Evolutionary conservation across 1,284 basidiomycete species (phyloP), one percentile per base, ranked within the genome.

Genomic region (Heterobasidion annosum): DNA sequence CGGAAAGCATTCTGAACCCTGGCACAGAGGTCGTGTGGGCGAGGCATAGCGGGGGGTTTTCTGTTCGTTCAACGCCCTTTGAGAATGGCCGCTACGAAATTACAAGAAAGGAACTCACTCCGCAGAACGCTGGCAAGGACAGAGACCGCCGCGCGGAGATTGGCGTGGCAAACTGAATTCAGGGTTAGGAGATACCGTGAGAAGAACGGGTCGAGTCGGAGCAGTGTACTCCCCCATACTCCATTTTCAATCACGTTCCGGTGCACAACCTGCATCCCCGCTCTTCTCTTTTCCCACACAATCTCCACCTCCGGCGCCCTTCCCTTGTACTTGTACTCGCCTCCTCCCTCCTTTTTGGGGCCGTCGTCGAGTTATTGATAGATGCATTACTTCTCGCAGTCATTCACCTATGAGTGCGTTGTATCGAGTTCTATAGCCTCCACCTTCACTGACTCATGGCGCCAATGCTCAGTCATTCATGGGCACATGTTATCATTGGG

Each of bases 1-100:
- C 88, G 83, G 64, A 93, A 93, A 10, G 91, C 90, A 63, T 95
- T 95, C 73, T 93, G 90, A 34, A 95, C 67, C 60, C 83, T 87
- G 15, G 91, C 82, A 64, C 91, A 93, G 62, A 95, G 81, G 69
- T 92, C 83, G 68, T 89, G 82, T 1, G 91, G 86, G 43, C 85
- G 77, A 33, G 81, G 78, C 82, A 83, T 83, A 32, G 48, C 50
- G 47, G 25, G 10, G 13, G 18, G 33, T 13, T 42, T 7, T 13
- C 25, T 25, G 25, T 25, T 25, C 25, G 25, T 25, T 25, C 25
- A 5, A 34, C 15, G 32, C 3, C 15, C 32, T 37, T 25, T 4
- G 50, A 40, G 16, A n/a, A 18, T 12, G 16, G 45, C n/a, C 12
- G 34, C n/a, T 16, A n/a, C n/a, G 44, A 47, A 42, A 47, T 19